Evolutionary conservation across 805 yeast genomes (phyloP).

Genomic region (Candida ortonii): DNA sequence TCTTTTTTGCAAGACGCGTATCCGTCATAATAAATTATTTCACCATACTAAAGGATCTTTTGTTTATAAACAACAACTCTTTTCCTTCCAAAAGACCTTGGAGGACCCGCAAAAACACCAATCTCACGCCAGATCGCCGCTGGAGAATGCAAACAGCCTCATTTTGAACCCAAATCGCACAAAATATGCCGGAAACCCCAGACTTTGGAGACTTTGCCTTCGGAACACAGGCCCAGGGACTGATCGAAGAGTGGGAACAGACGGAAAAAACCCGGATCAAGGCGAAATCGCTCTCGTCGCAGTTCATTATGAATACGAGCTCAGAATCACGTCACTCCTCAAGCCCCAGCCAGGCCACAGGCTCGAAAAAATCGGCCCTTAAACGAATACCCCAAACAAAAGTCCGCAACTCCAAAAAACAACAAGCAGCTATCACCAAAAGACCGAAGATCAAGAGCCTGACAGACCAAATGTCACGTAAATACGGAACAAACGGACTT

Average conservation of each 20-base stretch:
- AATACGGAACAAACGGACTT: slow-evolving; percentile 14
- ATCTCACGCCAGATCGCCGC: too few relatives aligned
- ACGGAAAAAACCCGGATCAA: slow-evolving; percentile 11
- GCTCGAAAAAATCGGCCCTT: slow-evolving; percentile 1
- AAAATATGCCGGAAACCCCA: neutral
- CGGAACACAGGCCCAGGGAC: slow-evolving; percentile 26
- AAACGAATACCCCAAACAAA: slow-evolving; percentile 1
- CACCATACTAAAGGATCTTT: too few relatives aligned
- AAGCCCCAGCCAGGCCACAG: too few relatives aligned
- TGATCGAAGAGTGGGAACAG: slow-evolving; percentile 22
- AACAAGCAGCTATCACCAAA: slow-evolving; percentile 2
- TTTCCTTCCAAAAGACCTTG: too few relatives aligned
- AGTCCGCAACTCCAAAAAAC: neutral
- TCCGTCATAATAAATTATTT: slow-evolving; percentile 1
- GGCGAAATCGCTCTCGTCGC: slow-evolving; percentile 6
- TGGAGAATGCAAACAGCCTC: too few relatives aligned
- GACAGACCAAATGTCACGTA: slow-evolving; percentile 24
- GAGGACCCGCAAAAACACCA: too few relatives aligned
- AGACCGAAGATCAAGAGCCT: slow-evolving; percentile 20
- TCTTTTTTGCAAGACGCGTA: slow-evolving; percentile 1
- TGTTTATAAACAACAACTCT: too few relatives aligned
- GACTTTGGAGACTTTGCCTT: slow-evolving; percentile 9
- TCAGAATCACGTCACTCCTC: too few relatives aligned
- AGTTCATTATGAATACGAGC: slow-evolving; percentile 8
- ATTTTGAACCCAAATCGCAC: neutral